Base-by-base conservation (phyloP, 108 stramenopile species). In the Skeletonema tropicum region DNA sequence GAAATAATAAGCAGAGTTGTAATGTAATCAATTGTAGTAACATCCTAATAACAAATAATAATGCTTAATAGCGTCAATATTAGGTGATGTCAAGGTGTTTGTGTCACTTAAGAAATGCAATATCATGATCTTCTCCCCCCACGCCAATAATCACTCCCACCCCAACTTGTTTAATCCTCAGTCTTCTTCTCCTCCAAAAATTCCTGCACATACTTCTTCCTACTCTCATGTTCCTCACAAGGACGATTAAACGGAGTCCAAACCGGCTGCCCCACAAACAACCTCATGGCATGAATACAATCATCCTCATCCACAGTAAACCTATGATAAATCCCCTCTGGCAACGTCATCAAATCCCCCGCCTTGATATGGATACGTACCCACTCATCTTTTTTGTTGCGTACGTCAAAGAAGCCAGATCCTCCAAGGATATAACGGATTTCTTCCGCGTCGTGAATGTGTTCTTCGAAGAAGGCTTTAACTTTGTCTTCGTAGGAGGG, bases 161-260 rank as follows among this genome's bases (percentile, higher is more conserved):
- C 19, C 17, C 6, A 17, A 68, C 30, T 58, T 52, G 36, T 52
- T 41, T 35, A 66, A 41, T 46, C 67, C 7, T 68, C 73, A 31
- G 70, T 74, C 86, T 89, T 91, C 80, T 89, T 88, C 57, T 89
- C 87, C 46, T 87, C 87, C 46, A 88, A 49, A 71, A 66, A 93
- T 3, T 38, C 64, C 31, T 75, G 49, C 0, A 92, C 89, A 66
- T 93, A 96, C 68, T 88, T 86, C 60, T 84, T 75, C 59, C 95
- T 79, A 57, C 89, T 91, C 6, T 82, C 84, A 71, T 94, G 94
- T 46, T 92, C 91, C 55, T 94, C 94, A 62, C 87, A 88, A 6
- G 92, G 92, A 59, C 94, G 86, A 76, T 97, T 97, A 83, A 96
- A 95, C 1, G 98, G 98, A 12, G 98, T 98, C 98, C 98, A 98